phyloP scores from a whole-genome alignment of 371 early-diverging fungal genomes.

The Phascolomyces articulosus region DNA sequence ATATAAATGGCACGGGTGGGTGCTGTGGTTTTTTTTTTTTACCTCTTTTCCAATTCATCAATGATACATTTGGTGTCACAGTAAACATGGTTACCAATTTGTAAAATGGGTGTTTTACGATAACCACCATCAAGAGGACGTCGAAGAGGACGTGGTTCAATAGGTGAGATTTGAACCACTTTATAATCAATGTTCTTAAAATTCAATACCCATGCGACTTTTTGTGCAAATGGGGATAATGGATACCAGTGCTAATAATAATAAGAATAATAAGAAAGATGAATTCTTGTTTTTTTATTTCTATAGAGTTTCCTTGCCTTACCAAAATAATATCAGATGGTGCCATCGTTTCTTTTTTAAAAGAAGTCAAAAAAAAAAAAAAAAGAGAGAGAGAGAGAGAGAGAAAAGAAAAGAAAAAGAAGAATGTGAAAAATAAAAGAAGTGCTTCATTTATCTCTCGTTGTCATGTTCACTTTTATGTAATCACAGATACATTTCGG shows the following conservation, averaged over 20 bases:
- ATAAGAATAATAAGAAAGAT: too few species aligned
- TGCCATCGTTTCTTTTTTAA: too few species aligned
- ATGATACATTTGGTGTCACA: slow-evolving; percentile 56
- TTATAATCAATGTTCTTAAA: slow-evolving; percentile 46
- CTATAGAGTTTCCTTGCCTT: too few species aligned
- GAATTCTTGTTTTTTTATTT: too few species aligned
- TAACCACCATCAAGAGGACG: slow-evolving; percentile 58
- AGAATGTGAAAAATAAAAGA: not conserved
- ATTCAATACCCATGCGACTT: slow-evolving; percentile 35
- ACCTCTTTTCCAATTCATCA: slow-evolving; percentile 55
- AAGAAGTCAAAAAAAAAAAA: not conserved
- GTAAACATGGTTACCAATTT: slow-evolving; percentile 60
- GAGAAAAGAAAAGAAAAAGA: too few species aligned
- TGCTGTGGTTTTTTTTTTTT: too few species aligned
- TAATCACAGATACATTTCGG: not conserved
- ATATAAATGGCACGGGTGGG: too few species aligned
- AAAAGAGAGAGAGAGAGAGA: too few species aligned
- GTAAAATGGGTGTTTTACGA: slow-evolving; percentile 63
- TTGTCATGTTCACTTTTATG: not conserved
- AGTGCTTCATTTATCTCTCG: not conserved
- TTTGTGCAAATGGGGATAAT: slow-evolving; percentile 34
- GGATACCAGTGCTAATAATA: slow-evolving; percentile 35
- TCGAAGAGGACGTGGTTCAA: slow-evolving; percentile 41
- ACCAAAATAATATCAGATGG: not conserved
- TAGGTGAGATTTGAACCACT: slow-evolving; percentile 27